Percentiles rank a stretch among this genome's conserved stretches.
phyloP scores from a whole-genome alignment of 257 asterid genomes.

The Penstemon barbatus region DNA sequence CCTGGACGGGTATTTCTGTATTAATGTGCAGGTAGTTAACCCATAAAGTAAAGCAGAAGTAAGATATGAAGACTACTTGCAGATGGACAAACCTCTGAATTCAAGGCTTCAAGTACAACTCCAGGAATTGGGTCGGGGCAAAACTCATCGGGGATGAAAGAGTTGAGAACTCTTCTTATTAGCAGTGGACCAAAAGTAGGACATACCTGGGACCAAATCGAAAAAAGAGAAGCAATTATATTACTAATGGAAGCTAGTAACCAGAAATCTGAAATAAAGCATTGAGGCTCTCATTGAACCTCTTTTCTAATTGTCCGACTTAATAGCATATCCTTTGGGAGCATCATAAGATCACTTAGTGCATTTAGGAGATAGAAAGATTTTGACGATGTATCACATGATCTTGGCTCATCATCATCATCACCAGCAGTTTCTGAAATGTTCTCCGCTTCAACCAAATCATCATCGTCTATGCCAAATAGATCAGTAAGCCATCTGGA shows the following conservation, averaged over 20 bases:
- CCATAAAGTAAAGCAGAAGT: neutral
- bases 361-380: slow-evolving; percentile 72
- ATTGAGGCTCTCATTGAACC: slow-evolving; percentile 38
- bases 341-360: slow-evolving; percentile 94
- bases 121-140: slow-evolving; percentile 74
- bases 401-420: slow-evolving; percentile 38
- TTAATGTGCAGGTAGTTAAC: neutral
- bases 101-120: slow-evolving; percentile 64
- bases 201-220: slow-evolving; percentile 54
- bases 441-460: slow-evolving; percentile 37
- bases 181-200: slow-evolving; percentile 64
- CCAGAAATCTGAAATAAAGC: slow-evolving; percentile 2
- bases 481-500: slow-evolving; percentile 81
- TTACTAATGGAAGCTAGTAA: neutral
- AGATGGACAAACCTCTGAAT: slow-evolving; percentile 54
- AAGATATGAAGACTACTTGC: neutral
- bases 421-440: slow-evolving; percentile 21
- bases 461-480: slow-evolving; percentile 62
- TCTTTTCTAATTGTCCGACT: slow-evolving; percentile 67
- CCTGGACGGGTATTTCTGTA: too few species aligned
- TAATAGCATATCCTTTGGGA: slow-evolving; percentile 83
- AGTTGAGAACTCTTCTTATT: slow-evolving; percentile 64
- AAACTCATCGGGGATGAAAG: slow-evolving; percentile 74
- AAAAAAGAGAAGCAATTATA: slow-evolving; percentile 9
- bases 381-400: slow-evolving; percentile 48